Evolutionary conservation across 768 basidiomycete genomes (phyloP), one percentile per base, ranked within the genome.

Genomic region (Tylopilus felleus): DNA sequence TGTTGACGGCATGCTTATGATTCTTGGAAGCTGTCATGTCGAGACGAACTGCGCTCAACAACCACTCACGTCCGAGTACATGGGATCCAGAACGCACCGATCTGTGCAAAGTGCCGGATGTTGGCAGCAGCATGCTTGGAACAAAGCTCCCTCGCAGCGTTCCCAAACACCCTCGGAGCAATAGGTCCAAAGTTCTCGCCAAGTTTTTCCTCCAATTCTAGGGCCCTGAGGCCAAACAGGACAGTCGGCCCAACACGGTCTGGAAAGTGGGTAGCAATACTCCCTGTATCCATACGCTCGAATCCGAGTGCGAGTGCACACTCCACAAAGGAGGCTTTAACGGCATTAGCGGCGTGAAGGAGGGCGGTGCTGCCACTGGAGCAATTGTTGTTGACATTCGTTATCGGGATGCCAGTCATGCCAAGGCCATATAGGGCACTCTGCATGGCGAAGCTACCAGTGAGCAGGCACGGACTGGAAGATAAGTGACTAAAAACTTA

Each of bases 381-480:
- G 60, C 89, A 91, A 66, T 89, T 89, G 71, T 91, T 91, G 73
- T 90, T 91, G 40, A 91, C 86, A 60, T 91, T 93, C 47, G 85
- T 78, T 61, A 93, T 85, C 2, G 89, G 88, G 52, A 92, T 91
- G 42, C 81, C 76, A 0, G 89, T 92, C 66, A 92, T 77, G 16
- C 90, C 89, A 29, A 93, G 81, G 65, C 80, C 82, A 71, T 92
- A 91, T 25, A 93, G 71, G 5, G 88, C 81, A 19, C 88, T 77
- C 83, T 93, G 65, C 9, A 13, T 22, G 8, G n/a, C 10, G 7
- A n/a, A 17, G 17, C 8, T 4, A 17, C 6, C 12, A n/a, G 36
- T 41, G 42, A 31, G 19, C 36, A 29, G 42, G 22, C n/a, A 14
- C 1, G 21, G 6, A 13, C 8, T 12, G 29, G 28, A 23, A 25